These are phyloP conservation scores for Macrocystidia cucumis DNA, from an alignment of 1,284 basidiomycete genomes.

Conservation along the genomic window DNA sequence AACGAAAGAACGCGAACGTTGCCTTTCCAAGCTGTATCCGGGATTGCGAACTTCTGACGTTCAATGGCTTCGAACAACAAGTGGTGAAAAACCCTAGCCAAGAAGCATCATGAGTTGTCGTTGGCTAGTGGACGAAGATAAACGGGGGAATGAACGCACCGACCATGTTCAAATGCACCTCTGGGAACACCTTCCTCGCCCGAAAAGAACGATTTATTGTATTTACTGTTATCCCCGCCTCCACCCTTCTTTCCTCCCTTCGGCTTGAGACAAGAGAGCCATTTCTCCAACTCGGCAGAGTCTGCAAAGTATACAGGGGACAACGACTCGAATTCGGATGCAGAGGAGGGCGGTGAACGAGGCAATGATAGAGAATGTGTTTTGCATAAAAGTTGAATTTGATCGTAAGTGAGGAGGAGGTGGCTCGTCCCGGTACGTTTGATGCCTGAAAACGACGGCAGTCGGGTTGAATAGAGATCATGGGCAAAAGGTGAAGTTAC, in stretches of 20 bases:
- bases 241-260: conserved; percentile 14
- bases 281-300: conserved; percentile 18
- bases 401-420: conserved; percentile 21
- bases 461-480: background rate
- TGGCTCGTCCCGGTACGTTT: conserved; percentile 25
- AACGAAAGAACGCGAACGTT: conserved; percentile 21
- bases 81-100: conserved; percentile 17
- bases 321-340: conserved; percentile 25
- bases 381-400: conserved; percentile 12
- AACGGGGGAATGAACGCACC: conserved; percentile 16
- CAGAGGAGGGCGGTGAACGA: conserved; percentile 6
- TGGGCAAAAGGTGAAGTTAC: background rate
- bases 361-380: conserved; percentile 4
- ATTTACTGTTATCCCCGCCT: conserved; percentile 20
- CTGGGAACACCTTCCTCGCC: conserved; percentile 15
- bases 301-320: conserved; percentile 27
- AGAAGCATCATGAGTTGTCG: background rate
- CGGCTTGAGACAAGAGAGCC: conserved; percentile 20
- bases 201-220: conserved; percentile 19
- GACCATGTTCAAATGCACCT: conserved; percentile 28
- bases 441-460: conserved; percentile 23
- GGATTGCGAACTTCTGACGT: conserved; percentile 17
- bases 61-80: conserved; percentile 15
- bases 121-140: background rate
- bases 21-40: conserved; percentile 17